Evolutionary conservation across 2,329 filamentous ascomycete genomes (phyloP).

Genomic region (Pyrenophora tritici-repentis): DNA sequence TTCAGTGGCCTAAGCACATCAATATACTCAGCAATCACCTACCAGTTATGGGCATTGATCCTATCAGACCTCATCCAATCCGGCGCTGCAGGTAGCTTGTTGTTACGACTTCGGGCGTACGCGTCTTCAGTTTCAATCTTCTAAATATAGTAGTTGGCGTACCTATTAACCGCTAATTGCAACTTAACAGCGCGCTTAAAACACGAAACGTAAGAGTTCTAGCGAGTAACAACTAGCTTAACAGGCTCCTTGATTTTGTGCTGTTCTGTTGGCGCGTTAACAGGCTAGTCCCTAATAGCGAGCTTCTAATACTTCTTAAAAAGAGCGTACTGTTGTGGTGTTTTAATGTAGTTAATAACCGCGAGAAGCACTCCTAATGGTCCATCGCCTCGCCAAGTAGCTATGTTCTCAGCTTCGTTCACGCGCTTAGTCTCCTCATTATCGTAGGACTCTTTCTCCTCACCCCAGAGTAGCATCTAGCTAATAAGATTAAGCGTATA

Average conservation of each 20-base stretch:
- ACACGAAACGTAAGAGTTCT: not conserved
- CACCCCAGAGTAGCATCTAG: not conserved
- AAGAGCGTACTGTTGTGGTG: slow-evolving; percentile 3
- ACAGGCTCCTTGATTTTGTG: not conserved
- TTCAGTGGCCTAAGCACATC: not conserved
- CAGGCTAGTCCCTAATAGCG: no score
- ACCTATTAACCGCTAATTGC: not conserved
- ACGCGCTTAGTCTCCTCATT: not conserved
- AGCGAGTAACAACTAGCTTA: slow-evolving; percentile 3
- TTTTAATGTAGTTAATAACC: slow-evolving; percentile 12
- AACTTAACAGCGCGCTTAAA: slow-evolving; percentile 4
- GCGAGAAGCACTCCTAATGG: slow-evolving; percentile 3
- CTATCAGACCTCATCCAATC: not conserved
- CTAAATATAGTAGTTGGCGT: not conserved
- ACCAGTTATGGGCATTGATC: not conserved
- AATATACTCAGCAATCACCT: not conserved
- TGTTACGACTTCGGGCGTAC: not conserved
- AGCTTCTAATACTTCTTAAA: slow-evolving; percentile 3
- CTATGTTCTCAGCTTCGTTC: not conserved
- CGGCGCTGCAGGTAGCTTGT: not conserved
- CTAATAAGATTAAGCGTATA: slow-evolving; percentile 7
- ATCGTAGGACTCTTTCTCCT: not conserved
- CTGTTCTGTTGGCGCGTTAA: no score
- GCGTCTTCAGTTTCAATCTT: no score
- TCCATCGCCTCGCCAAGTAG: not conserved